Base-by-base conservation (phyloP, 164 flowering plant genomes). In the Stephania japonica region DNA sequence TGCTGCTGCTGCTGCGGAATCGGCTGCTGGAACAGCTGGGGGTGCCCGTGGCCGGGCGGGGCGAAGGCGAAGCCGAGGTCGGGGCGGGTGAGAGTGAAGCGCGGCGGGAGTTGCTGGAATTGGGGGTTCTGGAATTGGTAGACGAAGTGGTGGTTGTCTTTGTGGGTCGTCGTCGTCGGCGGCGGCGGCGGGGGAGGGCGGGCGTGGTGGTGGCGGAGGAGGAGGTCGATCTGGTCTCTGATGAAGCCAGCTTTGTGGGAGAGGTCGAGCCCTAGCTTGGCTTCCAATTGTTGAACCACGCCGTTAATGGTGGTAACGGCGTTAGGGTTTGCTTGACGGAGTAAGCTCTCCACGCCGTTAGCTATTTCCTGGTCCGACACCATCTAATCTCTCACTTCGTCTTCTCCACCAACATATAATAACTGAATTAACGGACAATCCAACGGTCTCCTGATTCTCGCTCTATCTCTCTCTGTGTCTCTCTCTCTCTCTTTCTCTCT, bases 341-440 rank as follows among this genome's bases (percentile, higher is more conserved):
- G 87, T 41, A 92, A 73, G 6, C 83, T 68, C 76, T 86, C 89
- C 24, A 92, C 80, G 0, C 83, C 91, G 76, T 84, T 75, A 5
- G 86, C 91, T 72, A 92, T 82, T 27, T 91, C 88, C 69, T 89
- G 91, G 85, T 92, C 98, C 41, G 89, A 75, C 82, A 78, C 92
- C 92, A 87, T 88, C 69, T 32, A 32, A 32, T 32, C 38, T 32
- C 74, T 42, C 74, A 44, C 38, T 16, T 43, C 61, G 25, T 66
- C 63, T 47, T 42, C 49, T 4, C 42, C 68, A 19, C 21, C 77
- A 10, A 67, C 73, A 70, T 65, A 75, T 67, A 75, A 56, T 76
- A 76, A 76, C 75, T 25, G 75, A 70, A 76, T 7, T 42, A 76
- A 76, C 70, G 38, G 74, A 64, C 64, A 75, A 25, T 61, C 23